phyloP scores from a whole-genome alignment of 306 rosid genomes.

The Vigna mungo region DNA sequence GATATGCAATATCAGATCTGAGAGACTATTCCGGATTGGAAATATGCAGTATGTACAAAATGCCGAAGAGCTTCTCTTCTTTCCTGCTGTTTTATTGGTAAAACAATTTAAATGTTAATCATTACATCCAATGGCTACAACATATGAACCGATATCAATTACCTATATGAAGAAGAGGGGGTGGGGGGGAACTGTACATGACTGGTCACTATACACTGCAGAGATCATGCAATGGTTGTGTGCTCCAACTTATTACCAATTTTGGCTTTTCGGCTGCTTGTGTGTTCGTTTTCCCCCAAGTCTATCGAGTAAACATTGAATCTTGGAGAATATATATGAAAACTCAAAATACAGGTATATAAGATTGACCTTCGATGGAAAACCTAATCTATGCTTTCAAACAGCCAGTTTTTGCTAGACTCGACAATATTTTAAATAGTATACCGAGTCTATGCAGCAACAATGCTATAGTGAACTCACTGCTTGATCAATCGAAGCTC shows the following conservation, averaged over 20 bases:
- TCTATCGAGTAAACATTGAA: slow-evolving; percentile 24
- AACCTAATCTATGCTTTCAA: slow-evolving; percentile 37
- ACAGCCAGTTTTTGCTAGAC: slow-evolving; percentile 35
- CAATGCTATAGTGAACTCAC: slow-evolving; percentile 31
- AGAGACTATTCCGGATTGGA: too few species aligned
- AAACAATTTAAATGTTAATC: slow-evolving; percentile 27
- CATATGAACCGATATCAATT: slow-evolving; percentile 43
- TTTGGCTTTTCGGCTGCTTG: slow-evolving; percentile 21
- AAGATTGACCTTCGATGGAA: slow-evolving; percentile 17
- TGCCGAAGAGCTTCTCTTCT: slow-evolving; percentile 4
- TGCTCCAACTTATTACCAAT: slow-evolving; percentile 30
- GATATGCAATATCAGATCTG: too few species aligned
- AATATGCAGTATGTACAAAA: too few species aligned
- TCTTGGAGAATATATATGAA: slow-evolving; percentile 14
- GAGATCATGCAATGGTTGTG: slow-evolving; percentile 20
- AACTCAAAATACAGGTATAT: slow-evolving; percentile 13
- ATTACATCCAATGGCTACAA: slow-evolving; percentile 46
- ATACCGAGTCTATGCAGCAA: slow-evolving; percentile 34
- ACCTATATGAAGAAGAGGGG: slow-evolving; percentile 7
- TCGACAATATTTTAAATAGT: slow-evolving; percentile 26
- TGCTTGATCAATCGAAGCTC: slow-evolving; percentile 75
- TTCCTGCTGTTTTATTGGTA: slow-evolving; percentile 32
- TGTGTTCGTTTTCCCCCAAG: slow-evolving; percentile 3
- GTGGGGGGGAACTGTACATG: slow-evolving; percentile 31
- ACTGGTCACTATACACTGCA: slow-evolving; percentile 35